Conservation (phyloP, 139 green algal genomes). For the Micromonas pusilla region DNA sequence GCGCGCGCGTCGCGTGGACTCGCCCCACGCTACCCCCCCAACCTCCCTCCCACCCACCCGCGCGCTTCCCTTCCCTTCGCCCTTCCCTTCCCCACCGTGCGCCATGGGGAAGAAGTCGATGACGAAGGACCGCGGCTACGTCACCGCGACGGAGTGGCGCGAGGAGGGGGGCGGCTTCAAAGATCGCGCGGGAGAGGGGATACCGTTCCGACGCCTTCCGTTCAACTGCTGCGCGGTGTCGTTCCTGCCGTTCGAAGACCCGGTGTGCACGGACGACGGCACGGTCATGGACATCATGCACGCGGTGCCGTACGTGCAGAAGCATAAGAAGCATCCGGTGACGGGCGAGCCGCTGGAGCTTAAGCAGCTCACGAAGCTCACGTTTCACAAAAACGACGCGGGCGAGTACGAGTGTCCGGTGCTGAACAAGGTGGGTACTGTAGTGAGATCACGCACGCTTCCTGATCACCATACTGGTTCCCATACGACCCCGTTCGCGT, state of each 20-base stretch:
- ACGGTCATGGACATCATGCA: slow-evolving; percentile 70
- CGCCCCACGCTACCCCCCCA: too few species aligned
- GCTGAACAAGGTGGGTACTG: slow-evolving; percentile 74
- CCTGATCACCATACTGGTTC: too few species aligned
- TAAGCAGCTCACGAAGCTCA: slow-evolving; percentile 78
- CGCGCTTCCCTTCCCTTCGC: too few species aligned
- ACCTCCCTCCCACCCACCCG: too few species aligned
- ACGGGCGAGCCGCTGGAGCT: slow-evolving; percentile 71
- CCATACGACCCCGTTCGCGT: too few species aligned
- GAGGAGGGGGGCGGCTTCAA: slow-evolving; percentile 2
- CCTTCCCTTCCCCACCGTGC: too few species aligned
- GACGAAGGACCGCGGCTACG: background rate
- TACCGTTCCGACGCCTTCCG: slow-evolving; percentile 69
- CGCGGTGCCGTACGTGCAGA: slow-evolving; percentile 79
- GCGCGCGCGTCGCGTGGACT: too few species aligned
- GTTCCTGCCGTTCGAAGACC: slow-evolving; percentile 83
- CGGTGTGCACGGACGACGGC: slow-evolving; percentile 73
- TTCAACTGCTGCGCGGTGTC: slow-evolving; percentile 87
- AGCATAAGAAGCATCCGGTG: slow-evolving; percentile 76
- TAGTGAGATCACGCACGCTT: too few species aligned
- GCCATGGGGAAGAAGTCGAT: slow-evolving; percentile 4
- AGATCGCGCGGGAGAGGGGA: slow-evolving; percentile 24
- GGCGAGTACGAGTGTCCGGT: slow-evolving; percentile 83
- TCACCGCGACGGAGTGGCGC: slow-evolving; percentile 4
- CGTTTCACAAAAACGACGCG: slow-evolving; percentile 81